A percentile compares a stretch with the other conserved stretches of the same genome.
phyloP scores from a whole-genome alignment of 768 basidiomycete species.

The Trametopsis cervina region DNA sequence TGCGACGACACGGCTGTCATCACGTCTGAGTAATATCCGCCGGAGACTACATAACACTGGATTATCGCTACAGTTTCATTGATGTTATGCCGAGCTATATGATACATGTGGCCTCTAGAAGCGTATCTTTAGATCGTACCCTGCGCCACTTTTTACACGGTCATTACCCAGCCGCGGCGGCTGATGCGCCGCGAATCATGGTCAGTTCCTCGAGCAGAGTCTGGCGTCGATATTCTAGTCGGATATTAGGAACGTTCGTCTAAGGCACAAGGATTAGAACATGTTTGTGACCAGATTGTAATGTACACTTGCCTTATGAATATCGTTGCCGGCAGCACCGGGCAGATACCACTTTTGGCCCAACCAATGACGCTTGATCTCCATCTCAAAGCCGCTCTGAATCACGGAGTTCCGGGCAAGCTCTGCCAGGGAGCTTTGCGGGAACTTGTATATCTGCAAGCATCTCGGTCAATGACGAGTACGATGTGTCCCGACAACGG shows the following conservation, averaged over 20 bases:
- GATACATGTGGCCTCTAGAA: too few species aligned
- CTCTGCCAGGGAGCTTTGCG: constrained; percentile 91
- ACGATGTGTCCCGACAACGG: background rate
- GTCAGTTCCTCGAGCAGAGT: constrained; percentile 83
- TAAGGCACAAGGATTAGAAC: constrained; percentile 22
- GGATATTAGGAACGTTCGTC: constrained; percentile 96
- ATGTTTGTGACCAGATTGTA: background rate
- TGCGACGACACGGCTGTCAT: too few species aligned
- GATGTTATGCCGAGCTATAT: too few species aligned
- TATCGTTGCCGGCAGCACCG: constrained; percentile 91
- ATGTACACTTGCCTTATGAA: constrained; percentile 70
- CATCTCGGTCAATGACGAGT: background rate
- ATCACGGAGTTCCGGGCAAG: constrained; percentile 96
- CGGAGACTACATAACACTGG: too few species aligned
- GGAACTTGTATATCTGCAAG: constrained; percentile 87
- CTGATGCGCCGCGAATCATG: constrained; percentile 46
- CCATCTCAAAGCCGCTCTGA: constrained; percentile 98
- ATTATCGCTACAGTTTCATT: too few species aligned
- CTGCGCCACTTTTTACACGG: too few species aligned
- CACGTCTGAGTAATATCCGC: too few species aligned
- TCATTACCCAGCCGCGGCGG: too few species aligned
- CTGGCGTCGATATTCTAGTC: constrained; percentile 85
- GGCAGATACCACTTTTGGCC: constrained; percentile 91
- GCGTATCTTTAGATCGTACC: too few species aligned
- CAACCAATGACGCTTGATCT: constrained; percentile 92